Conservation (phyloP, 495 filamentous ascomycete genomes). For the Penicillium tannophilum region DNA sequence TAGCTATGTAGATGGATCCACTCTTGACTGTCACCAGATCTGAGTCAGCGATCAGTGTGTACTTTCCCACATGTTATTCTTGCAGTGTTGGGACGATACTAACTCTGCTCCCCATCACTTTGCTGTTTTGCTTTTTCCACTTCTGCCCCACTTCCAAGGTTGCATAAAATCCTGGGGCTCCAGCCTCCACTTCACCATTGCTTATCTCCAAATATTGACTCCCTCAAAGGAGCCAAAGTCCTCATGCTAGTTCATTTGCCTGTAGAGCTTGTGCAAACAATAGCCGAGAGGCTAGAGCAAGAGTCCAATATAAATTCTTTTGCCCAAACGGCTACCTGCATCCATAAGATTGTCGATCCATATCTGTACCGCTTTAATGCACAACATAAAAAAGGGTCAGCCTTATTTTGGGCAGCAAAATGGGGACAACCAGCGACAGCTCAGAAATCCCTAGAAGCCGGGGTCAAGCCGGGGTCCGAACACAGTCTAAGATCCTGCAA, state of each 20-base stretch:
- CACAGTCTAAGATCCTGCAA: neutral
- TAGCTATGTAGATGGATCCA: too few relatives aligned
- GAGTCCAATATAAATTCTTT: neutral
- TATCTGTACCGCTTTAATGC: neutral
- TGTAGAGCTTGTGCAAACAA: neutral
- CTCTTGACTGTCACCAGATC: too few relatives aligned
- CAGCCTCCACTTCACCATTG: neutral
- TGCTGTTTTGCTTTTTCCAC: neutral
- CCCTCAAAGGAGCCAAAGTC: neutral
- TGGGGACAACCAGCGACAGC: neutral
- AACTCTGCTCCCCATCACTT: neutral
- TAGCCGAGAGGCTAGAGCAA: neutral
- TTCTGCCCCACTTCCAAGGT: neutral
- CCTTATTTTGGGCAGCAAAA: neutral
- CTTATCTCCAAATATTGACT: neutral
- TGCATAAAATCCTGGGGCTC: too few relatives aligned
- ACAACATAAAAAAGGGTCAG: neutral
- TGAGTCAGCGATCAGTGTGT: too few relatives aligned
- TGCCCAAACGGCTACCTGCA: neutral
- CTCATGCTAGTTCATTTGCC: neutral
- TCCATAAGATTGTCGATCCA: neutral
- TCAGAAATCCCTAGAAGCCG: neutral
- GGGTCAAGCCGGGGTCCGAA: neutral
- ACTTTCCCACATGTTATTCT: too few relatives aligned
- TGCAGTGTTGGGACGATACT: too few relatives aligned